Evolutionary conservation across 108 stramenopile species (phyloP), one percentile per base, ranked within the genome.

Genomic region (Nitzschia sp.): DNA sequence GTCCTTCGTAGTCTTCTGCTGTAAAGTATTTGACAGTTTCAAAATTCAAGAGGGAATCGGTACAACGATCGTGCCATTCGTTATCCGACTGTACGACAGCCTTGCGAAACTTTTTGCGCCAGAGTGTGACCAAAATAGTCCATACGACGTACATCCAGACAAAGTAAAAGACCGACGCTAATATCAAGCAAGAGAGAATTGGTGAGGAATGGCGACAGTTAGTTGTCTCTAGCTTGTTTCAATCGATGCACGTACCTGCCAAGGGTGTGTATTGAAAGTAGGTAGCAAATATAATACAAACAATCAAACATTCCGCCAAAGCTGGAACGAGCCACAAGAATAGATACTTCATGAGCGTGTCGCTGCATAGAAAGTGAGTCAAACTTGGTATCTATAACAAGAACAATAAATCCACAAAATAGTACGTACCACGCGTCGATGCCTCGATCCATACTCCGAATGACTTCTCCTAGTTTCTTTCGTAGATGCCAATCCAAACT

Each of bases 1-100:
- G 68, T n/a, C 79, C 74, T 66, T 98, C 98, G 54, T 84, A 97
- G 38, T 73, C 71, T 81, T 99, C 98, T 11, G 87, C 92, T 4
- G 96, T 97, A 61, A 99, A 99, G 60, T 93, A 95, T 64, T 99
- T 99, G 38, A 99, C 98, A 15, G 96, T 96, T 75, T 99, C 98
- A 67, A 95, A 97, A 75, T 99, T 98, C 47, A 97, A 64, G 47
- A 99, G 70, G 8, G 82, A 83, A 63, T 99, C 98, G 0, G 95
- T 96, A 46, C 86, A 92, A 19, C 78, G 80, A 64, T 97, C 96
- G 70, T 97, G 95, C 80, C 82, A 96, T 58, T 93, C 94, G 81
- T 98, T 98, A 73, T 98, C 98, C 17, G 76, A 77, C 18, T 56
- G 53, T 70, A 95, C 94, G 33, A 97, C 89, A 24, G 82, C 79